Percentiles rank a stretch among this genome's conserved stretches.
Evolutionary conservation across 768 basidiomycete genomes (phyloP).

Genomic region (Boletus rubroflammeus): DNA sequence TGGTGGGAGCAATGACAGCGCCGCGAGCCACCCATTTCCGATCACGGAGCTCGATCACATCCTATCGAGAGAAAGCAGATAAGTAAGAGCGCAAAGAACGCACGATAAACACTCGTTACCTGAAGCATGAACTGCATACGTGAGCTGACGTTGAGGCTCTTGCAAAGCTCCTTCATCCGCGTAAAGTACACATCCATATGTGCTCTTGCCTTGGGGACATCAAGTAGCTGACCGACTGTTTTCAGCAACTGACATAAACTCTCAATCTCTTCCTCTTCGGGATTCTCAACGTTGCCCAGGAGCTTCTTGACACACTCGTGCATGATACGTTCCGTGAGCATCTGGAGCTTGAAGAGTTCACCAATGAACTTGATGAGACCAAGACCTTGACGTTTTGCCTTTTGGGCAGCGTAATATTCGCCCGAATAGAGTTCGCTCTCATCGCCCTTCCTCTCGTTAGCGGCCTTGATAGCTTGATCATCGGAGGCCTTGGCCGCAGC

Average conservation of each 20-base stretch:
- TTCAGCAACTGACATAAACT: constrained; percentile 88
- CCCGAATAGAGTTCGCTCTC: constrained; percentile 84
- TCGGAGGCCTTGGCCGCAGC: constrained; percentile 83
- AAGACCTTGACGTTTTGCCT: constrained; percentile 95
- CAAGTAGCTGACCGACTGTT: constrained; percentile 83
- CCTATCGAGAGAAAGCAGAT: constrained; percentile 44
- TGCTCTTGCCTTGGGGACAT: constrained; percentile 73
- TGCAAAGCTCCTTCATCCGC: constrained; percentile 80
- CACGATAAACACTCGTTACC: constrained; percentile 45
- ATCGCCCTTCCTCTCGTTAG: constrained; percentile 54
- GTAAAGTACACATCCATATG: constrained; percentile 93
- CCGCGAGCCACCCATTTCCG: constrained; percentile 79
- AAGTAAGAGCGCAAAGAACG: not conserved
- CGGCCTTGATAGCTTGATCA: constrained; percentile 74
- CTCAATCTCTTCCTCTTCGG: constrained; percentile 98
- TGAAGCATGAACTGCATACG: constrained; percentile 96
- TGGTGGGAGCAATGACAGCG: constrained; percentile 72
- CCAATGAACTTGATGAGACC: constrained; percentile 98
- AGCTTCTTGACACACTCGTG: constrained; percentile 97
- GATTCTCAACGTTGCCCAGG: constrained; percentile 87
- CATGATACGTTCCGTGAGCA: constrained; percentile 98
- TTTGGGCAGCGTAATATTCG: constrained; percentile 94
- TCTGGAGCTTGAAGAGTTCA: constrained; percentile 97
- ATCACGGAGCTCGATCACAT: constrained; percentile 83
- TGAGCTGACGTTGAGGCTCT: constrained; percentile 70